Conservation (phyloP, 2,329 filamentous ascomycete species). For the Sphaerulina vaccinii region DNA sequence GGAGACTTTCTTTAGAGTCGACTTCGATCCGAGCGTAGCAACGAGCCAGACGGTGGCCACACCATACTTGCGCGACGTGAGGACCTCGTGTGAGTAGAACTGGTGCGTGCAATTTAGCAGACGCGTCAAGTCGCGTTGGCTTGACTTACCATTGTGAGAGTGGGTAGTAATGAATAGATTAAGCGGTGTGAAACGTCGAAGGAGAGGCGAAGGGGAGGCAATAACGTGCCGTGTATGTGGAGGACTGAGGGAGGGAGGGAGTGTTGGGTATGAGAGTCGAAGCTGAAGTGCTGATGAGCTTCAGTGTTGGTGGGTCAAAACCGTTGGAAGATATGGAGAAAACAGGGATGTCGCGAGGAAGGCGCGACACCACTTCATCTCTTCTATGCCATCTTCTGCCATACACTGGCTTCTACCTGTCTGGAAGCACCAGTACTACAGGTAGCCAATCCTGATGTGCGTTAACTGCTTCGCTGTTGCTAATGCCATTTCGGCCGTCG, state of each 20-base stretch:
- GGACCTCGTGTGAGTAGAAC: conserved; percentile 51
- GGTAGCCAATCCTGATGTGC: no score
- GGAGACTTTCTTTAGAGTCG: conserved; percentile 69
- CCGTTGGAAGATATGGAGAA: neutral
- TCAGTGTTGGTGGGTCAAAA: no score
- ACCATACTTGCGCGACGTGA: conserved; percentile 83
- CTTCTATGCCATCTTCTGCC: no score
- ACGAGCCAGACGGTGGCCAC: conserved; percentile 95
- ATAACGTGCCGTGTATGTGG: neutral
- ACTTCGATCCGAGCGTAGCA: conserved; percentile 78
- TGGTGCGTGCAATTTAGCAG: neutral
- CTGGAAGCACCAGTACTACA: no score
- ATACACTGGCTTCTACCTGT: no score
- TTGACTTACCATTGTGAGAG: neutral
- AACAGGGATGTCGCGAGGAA: neutral
- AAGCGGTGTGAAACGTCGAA: neutral
- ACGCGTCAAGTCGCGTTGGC: conserved; percentile 5
- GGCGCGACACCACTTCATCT: neutral
- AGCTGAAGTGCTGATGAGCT: neutral
- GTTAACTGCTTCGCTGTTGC: no score
- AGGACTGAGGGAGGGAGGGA: neutral
- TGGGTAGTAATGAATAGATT: neutral
- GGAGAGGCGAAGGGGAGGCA: neutral
- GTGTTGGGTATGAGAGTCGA: neutral
- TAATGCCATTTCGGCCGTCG: no score